These are phyloP conservation scores for Teratosphaeria destructans DNA, from an alignment of 2,329 filamentous ascomycete species.

Conservation along the genomic window DNA sequence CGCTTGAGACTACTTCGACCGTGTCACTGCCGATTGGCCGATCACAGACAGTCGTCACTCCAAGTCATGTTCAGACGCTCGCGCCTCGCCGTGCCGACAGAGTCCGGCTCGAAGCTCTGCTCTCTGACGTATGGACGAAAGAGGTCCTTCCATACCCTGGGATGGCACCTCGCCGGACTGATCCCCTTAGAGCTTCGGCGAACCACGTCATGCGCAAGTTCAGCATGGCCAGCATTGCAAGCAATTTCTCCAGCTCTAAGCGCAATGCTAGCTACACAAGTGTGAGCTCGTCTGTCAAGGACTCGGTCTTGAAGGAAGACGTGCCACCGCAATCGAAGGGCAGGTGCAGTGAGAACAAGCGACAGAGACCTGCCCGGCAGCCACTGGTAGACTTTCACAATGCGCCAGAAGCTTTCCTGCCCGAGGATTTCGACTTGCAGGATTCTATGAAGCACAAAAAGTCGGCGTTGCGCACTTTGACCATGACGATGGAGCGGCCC, in stretches of 20 bases:
- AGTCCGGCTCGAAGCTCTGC: constrained; percentile 60
- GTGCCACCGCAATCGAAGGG: neutral
- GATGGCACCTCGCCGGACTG: constrained; percentile 56
- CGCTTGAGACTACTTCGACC: constrained; percentile 32
- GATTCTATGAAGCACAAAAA: constrained; percentile 15
- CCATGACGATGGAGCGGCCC: constrained; percentile 25
- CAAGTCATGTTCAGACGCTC: constrained; percentile 58
- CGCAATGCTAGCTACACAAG: constrained; percentile 52
- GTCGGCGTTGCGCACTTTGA: constrained; percentile 20
- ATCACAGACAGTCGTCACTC: constrained; percentile 69
- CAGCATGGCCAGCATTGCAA: constrained; percentile 69
- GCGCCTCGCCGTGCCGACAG: constrained; percentile 66
- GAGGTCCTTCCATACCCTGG: constrained; percentile 74
- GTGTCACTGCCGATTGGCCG: constrained; percentile 54
- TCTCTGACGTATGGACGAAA: constrained; percentile 75
- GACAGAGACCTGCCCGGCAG: constrained; percentile 3
- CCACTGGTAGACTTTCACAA: constrained; percentile 37
- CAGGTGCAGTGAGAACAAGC: neutral
- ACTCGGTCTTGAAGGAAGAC: constrained; percentile 18
- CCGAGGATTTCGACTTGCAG: constrained; percentile 37
- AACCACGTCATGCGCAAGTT: constrained; percentile 82
- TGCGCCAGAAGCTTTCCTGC: constrained; percentile 37
- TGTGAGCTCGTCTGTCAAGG: constrained; percentile 10
- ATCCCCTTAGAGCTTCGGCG: constrained; percentile 67
- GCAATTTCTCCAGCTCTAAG: constrained; percentile 67